Percentiles rank a stretch among this genome's conserved stretches.
phyloP scores from a whole-genome alignment of 2,329 filamentous ascomycete species.

The Neofusicoccum umdonicola region DNA sequence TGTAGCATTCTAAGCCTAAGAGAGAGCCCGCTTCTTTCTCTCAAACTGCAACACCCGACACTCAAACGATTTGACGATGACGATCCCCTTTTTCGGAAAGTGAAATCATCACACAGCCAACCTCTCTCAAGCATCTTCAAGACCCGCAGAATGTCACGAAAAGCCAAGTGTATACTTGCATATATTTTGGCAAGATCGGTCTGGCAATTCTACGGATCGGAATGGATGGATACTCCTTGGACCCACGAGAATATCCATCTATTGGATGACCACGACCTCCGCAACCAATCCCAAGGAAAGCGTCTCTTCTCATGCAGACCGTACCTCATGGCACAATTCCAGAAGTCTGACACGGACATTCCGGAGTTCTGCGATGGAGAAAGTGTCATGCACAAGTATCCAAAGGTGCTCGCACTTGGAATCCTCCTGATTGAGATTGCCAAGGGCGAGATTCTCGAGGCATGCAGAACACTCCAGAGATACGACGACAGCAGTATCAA shows the following conservation, averaged over 20 bases:
- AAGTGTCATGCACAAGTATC: neutral
- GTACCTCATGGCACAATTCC: neutral
- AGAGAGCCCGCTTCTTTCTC: neutral
- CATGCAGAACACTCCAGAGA: neutral
- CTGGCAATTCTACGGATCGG: neutral
- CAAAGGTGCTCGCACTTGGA: neutral
- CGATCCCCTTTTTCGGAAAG: neutral
- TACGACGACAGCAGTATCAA: neutral
- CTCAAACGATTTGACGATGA: neutral
- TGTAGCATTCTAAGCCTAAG: neutral
- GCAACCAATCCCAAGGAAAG: neutral
- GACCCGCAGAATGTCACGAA: neutral
- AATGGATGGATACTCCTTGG: neutral
- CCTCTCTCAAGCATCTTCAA: neutral
- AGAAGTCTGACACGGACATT: fast-evolving
- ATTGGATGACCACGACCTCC: neutral
- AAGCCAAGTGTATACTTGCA: neutral
- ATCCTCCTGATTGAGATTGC: neutral
- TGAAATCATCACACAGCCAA: neutral
- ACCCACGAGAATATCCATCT: neutral
- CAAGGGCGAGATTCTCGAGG: neutral
- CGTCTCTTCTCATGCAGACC: neutral
- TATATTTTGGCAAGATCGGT: neutral
- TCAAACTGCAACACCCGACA: neutral
- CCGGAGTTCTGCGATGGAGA: neutral